These are phyloP conservation scores for Alectoria sarmentosa DNA, from an alignment of 495 filamentous ascomycete species.

Conservation along the genomic window DNA sequence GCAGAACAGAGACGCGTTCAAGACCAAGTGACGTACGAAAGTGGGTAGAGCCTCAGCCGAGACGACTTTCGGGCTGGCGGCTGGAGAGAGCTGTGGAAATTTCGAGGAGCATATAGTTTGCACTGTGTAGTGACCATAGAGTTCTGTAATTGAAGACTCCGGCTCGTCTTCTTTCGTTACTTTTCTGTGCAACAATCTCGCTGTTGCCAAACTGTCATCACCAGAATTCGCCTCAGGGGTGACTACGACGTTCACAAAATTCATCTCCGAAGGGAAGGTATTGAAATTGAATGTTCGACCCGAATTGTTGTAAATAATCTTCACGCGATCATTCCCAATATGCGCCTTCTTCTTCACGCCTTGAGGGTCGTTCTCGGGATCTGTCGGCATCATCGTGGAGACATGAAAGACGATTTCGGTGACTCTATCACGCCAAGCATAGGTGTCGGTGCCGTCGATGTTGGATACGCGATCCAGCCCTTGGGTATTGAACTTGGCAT, in stretches of 20 bases:
- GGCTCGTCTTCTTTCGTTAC: conserved; percentile 21
- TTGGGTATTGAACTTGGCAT: conserved; percentile 84
- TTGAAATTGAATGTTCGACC: conserved; percentile 80
- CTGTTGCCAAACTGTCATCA: conserved; percentile 26
- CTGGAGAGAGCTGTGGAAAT: conserved; percentile 85
- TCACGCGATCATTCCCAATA: conserved; percentile 96
- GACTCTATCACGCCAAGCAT: conserved; percentile 89
- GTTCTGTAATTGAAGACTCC: conserved; percentile 15
- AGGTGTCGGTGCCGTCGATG: conserved; percentile 76
- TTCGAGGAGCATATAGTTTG: conserved; percentile 75
- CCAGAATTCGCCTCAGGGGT: conserved; percentile 64
- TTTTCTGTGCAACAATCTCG: conserved; percentile 11
- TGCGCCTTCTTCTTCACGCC: conserved; percentile 87
- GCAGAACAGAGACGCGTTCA: conserved; percentile 90
- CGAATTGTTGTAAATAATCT: conserved; percentile 95
- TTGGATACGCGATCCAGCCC: conserved; percentile 73
- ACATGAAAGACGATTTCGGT: conserved; percentile 96
- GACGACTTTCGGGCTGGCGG: conserved; percentile 78
- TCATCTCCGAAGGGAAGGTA: conserved; percentile 89
- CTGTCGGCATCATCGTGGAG: conserved; percentile 92
- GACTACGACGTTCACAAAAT: conserved; percentile 93
- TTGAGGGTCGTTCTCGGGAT: conserved; percentile 63
- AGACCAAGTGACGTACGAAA: conserved; percentile 84
- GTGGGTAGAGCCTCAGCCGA: conserved; percentile 68
- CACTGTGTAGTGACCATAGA: conserved; percentile 62